These are phyloP conservation scores for Brassica hybrid DNA, from an alignment of 441 rosid genomes.

Conservation along the genomic window DNA sequence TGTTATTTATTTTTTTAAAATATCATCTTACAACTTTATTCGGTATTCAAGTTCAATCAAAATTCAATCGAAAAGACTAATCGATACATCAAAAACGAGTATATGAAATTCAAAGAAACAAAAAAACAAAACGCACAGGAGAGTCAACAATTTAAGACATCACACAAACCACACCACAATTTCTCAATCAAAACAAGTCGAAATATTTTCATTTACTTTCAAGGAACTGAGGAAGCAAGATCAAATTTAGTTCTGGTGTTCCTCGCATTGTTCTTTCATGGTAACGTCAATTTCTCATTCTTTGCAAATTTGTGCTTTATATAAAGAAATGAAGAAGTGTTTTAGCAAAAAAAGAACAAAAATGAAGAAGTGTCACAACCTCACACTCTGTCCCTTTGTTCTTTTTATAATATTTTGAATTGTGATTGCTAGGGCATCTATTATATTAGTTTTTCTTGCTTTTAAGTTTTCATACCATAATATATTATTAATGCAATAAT, in stretches of 20 bases:
- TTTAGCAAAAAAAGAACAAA: no score
- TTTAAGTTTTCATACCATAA: background rate
- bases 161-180: background rate
- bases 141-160: background rate
- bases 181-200: background rate
- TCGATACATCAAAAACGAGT: background rate
- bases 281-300: no score
- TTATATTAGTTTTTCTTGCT: background rate
- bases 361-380: no score
- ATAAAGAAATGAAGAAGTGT: background rate
- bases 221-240: background rate
- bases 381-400: no score
- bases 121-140: background rate
- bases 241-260: background rate
- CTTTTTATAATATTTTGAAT: no score
- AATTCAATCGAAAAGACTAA: no score
- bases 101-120: background rate
- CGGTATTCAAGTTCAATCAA: no score
- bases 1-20: no score
- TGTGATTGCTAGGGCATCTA: background rate
- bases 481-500: background rate
- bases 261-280: background rate
- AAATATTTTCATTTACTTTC: background rate
- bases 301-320: background rate
- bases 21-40: no score